Evolutionary conservation across 1,139 yeast species (phyloP).

Genomic region (Ogataea hybrid): DNA sequence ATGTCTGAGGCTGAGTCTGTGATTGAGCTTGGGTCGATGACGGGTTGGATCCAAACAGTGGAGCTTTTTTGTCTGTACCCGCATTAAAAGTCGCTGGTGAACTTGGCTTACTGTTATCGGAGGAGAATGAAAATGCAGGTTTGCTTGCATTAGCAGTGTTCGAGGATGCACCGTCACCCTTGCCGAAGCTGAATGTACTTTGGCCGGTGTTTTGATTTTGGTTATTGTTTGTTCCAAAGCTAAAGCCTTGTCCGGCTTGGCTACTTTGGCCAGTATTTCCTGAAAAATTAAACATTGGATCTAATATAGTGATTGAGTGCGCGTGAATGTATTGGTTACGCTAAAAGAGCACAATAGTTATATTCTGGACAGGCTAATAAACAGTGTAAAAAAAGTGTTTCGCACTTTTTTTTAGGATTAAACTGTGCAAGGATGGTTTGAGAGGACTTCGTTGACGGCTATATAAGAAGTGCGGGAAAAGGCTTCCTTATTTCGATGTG

Average conservation of each 20-base stretch:
- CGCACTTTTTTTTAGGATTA: too few relatives aligned
- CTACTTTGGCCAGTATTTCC: not conserved
- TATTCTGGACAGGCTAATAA: not conserved
- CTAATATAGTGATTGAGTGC: too few relatives aligned
- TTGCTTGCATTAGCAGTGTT: constrained; percentile 11
- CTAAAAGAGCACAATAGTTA: not conserved
- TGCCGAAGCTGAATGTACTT: constrained; percentile 9
- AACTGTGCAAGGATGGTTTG: too few relatives aligned
- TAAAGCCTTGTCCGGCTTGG: constrained; percentile 5
- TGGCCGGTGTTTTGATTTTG: not conserved
- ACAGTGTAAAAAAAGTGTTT: not conserved
- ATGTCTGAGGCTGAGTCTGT: not conserved
- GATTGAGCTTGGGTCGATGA: not conserved
- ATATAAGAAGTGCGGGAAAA: too few relatives aligned
- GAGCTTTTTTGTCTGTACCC: constrained; percentile 21
- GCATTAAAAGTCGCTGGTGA: not conserved
- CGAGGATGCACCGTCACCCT: not conserved
- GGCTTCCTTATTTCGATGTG: too few relatives aligned
- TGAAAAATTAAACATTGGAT: constrained; percentile 3
- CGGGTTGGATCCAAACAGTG: constrained; percentile 13
- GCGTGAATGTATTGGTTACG: too few relatives aligned
- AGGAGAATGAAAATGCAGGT: constrained; percentile 33
- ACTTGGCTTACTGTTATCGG: constrained; percentile 9
- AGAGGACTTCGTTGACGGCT: too few relatives aligned
- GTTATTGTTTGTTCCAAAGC: constrained; percentile 9